Evolutionary conservation across 164 flowering plant genomes (phyloP), one percentile per base, ranked within the genome.

Genomic region (Akebia trifoliata): DNA sequence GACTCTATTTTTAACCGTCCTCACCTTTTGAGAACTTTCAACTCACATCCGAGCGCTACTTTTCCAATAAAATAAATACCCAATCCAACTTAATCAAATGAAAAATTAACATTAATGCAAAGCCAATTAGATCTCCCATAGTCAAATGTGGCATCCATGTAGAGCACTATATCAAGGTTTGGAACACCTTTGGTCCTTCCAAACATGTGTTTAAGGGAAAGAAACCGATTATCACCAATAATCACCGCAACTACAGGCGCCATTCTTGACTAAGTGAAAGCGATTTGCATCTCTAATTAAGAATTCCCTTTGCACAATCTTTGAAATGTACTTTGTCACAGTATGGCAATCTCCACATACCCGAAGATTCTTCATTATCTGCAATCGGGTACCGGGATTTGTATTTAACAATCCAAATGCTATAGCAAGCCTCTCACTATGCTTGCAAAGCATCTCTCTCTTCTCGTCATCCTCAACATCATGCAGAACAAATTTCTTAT

Each of bases 341-440:
- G 72, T 60, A 50, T 76, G 80, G 35, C 80, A 76, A 68, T 73
- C 80, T 25, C 69, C 74, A 66, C 76, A 72, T 4, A 72, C 78
- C 50, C 81, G 64, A 46, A 78, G 75, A 50, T 78, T 78, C 54
- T 78, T 78, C 77, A 72, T 72, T 59, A 75, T 66, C 59, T 68
- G 78, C 54, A 78, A 60, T 5, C 70, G 62, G 4, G 73, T 66
- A 37, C 77, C 75, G 24, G 77, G 72, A 26, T 53, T 59, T 28
- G 79, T 78, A 47, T 70, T 74, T 49, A 74, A 61, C 56, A 78
- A 58, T 12, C 77, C 81, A 50, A 75, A 78, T 46, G 75, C 82
- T 53, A 78, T 72, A 3, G 79, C 81, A 12, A 78, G 66, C 61
- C 78, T 72, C 60, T 78, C 81, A 65, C 81, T 77, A 63, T 78